These are phyloP conservation scores for Lotus japonicus DNA, from an alignment of 306 rosid species.

Conservation along the genomic window DNA sequence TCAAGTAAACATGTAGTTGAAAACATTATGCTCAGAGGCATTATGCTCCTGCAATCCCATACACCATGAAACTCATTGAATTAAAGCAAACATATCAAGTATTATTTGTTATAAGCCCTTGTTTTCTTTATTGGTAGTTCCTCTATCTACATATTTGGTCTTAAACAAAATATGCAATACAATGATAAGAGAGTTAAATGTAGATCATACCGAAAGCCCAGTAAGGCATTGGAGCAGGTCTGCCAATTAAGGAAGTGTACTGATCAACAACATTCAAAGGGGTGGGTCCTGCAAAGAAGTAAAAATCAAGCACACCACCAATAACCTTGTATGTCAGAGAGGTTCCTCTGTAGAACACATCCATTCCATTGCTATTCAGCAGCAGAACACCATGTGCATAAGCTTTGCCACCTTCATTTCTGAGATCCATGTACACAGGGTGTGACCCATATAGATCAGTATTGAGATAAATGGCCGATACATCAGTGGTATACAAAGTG, in stretches of 20 bases:
- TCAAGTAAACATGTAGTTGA: no score
- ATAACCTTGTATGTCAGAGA: slow-evolving; percentile 71
- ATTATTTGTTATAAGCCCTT: neutral
- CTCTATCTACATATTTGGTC: no score
- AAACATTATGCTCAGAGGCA: no score
- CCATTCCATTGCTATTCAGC: slow-evolving; percentile 88
- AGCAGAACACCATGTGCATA: slow-evolving; percentile 66
- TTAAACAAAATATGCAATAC: neutral
- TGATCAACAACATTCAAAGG: slow-evolving; percentile 77
- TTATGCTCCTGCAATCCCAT: neutral
- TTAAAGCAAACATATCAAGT: neutral
- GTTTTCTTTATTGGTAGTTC: no score
- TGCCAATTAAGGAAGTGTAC: slow-evolving; percentile 69
- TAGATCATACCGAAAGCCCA: slow-evolving; percentile 68
- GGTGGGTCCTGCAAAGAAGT: slow-evolving; percentile 77
- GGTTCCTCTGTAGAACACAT: slow-evolving; percentile 59
- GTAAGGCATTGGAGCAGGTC: slow-evolving; percentile 94
- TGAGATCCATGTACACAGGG: slow-evolving; percentile 75
- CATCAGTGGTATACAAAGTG: slow-evolving; percentile 60
- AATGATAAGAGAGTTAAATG: neutral
- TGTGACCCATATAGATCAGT: slow-evolving; percentile 79
- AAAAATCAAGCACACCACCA: slow-evolving; percentile 77
- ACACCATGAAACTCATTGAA: neutral
- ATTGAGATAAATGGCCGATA: slow-evolving; percentile 62
- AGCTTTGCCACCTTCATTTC: slow-evolving; percentile 49